A percentile compares a stretch with the other conserved stretches of the same genome.
These are phyloP conservation scores for Barbarea vulgaris DNA, from an alignment of 345 rosid species.

Conservation along the genomic window DNA sequence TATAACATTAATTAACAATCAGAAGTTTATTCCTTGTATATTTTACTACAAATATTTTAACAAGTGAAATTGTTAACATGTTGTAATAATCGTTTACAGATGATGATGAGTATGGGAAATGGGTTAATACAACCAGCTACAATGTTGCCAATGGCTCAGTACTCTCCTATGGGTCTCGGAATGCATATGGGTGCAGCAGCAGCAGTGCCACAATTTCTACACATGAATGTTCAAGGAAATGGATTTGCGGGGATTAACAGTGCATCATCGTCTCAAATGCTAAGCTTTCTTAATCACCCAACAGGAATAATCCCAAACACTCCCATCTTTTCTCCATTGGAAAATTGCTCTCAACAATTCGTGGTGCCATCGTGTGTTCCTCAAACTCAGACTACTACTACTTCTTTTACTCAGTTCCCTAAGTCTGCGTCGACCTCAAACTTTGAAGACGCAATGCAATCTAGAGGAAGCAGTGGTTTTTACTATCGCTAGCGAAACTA, in stretches of 20 bases:
- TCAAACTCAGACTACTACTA: constrained; percentile 36
- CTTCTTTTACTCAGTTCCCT: constrained; percentile 13
- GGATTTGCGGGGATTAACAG: background rate
- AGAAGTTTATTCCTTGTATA: background rate
- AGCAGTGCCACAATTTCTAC: constrained; percentile 15
- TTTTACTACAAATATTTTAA: background rate
- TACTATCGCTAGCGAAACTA: background rate
- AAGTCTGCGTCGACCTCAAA: constrained; percentile 12
- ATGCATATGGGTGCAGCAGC: constrained; percentile 22
- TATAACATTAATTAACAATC: background rate
- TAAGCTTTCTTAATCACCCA: constrained; percentile 16
- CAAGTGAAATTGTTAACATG: background rate
- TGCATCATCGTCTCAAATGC: constrained; percentile 15
- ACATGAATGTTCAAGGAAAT: constrained; percentile 18
- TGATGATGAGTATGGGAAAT: constrained; percentile 61
- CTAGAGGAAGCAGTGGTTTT: constrained; percentile 29
- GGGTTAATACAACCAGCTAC: constrained; percentile 42
- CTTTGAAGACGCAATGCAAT: constrained; percentile 21
- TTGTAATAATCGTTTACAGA: constrained; percentile 40
- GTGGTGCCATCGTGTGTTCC: constrained; percentile 30
- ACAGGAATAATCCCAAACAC: constrained; percentile 22
- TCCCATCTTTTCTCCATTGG: constrained; percentile 30
- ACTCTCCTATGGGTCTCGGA: constrained; percentile 26
- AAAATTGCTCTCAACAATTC: constrained; percentile 8
- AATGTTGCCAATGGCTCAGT: constrained; percentile 32